phyloP scores from a whole-genome alignment of 495 filamentous ascomycete genomes.

The Neurospora africana region DNA sequence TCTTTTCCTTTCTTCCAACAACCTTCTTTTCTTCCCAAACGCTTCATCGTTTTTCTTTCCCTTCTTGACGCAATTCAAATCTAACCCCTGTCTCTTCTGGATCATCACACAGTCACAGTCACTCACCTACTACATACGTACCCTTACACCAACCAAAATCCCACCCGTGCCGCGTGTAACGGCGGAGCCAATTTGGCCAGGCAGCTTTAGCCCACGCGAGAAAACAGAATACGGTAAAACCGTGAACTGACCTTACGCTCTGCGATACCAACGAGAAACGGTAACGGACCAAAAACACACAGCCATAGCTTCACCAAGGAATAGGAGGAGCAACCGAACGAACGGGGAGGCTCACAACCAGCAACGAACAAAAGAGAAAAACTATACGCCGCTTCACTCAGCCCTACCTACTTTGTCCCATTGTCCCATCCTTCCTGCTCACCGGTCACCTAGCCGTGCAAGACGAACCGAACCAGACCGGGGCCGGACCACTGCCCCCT shows the following conservation, averaged over 20 bases:
- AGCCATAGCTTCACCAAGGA: neutral
- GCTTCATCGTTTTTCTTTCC: neutral
- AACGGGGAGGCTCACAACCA: neutral
- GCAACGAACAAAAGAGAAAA: neutral
- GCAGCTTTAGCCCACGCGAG: neutral
- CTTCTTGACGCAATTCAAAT: neutral
- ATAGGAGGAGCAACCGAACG: neutral
- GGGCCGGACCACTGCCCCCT: neutral
- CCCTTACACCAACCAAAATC: neutral
- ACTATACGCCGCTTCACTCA: neutral
- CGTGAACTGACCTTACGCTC: neutral
- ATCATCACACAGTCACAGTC: neutral
- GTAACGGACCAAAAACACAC: neutral
- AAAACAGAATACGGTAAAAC: neutral
- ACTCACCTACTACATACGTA: neutral
- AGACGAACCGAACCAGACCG: neutral
- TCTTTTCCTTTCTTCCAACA: neutral
- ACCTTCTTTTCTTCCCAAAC: neutral
- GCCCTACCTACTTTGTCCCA: neutral
- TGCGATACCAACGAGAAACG: neutral
- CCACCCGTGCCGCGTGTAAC: neutral
- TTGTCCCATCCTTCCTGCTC: neutral
- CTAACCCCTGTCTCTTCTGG: neutral
- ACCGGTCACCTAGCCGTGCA: neutral
- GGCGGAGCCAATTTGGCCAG: neutral